These are phyloP conservation scores for Odonthalia washingtoniensis DNA, from an alignment of 31 red algal genomes.

Conservation along the genomic window DNA sequence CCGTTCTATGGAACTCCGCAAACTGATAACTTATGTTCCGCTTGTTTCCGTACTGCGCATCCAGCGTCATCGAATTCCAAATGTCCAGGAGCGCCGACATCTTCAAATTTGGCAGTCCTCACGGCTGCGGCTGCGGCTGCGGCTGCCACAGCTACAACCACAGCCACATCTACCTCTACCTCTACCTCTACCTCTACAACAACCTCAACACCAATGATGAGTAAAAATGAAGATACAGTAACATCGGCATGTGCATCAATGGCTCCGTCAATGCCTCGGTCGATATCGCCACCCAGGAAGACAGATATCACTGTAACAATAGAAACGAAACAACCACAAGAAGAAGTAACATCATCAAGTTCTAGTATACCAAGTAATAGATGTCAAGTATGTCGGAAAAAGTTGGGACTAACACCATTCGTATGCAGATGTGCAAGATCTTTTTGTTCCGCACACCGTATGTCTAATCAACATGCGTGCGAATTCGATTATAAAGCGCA, in stretches of 20 bases:
- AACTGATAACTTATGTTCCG: slow-evolving; percentile 85
- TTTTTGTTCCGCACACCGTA: slow-evolving; percentile 73
- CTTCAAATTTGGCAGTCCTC: not conserved
- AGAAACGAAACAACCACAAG: too few relatives aligned
- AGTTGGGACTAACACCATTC: slow-evolving; percentile 81
- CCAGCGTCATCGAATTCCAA: slow-evolving; percentile 15
- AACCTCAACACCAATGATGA: slow-evolving; percentile 24
- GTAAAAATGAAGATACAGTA: slow-evolving; percentile 58
- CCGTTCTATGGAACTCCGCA: slow-evolving; percentile 73
- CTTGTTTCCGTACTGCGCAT: slow-evolving; percentile 82
- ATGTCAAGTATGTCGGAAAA: slow-evolving; percentile 72
- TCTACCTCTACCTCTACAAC: slow-evolving; percentile 6
- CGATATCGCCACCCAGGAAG: too few relatives aligned
- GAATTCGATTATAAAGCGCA: slow-evolving; percentile 83
- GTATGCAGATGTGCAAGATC: slow-evolving; percentile 74
- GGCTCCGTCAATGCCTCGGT: too few relatives aligned
- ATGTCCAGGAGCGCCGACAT: not conserved
- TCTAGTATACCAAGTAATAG: not conserved
- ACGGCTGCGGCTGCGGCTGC: slow-evolving; percentile 19
- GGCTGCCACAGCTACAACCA: slow-evolving; percentile 26
- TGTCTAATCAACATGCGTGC: slow-evolving; percentile 68
- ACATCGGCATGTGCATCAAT: too few relatives aligned
- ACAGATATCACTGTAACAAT: too few relatives aligned
- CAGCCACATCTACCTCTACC: not conserved
- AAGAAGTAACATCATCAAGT: too few relatives aligned